Evolutionary conservation across 495 filamentous ascomycete genomes (phyloP).

Genomic region (Lentithecium fluviatile): DNA sequence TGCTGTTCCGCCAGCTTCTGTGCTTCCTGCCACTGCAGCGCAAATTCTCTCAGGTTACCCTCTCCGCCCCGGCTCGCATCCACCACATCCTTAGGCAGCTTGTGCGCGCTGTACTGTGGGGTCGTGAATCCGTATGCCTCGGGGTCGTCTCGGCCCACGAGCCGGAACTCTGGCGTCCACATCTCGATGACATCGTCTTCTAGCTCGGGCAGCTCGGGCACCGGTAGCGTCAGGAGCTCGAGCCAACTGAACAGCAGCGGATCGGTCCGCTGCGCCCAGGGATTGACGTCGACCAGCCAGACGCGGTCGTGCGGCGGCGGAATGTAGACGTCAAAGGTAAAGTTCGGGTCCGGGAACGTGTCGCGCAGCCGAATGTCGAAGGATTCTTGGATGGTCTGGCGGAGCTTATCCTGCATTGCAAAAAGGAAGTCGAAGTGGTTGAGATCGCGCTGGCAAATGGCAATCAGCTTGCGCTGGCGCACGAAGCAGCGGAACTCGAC

Average conservation of each 20-base stretch:
- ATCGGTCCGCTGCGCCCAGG: constrained; percentile 90
- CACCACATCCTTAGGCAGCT: constrained; percentile 90
- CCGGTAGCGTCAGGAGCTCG: constrained; percentile 72
- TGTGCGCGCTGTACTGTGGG: constrained; percentile 90
- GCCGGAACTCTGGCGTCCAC: constrained; percentile 71
- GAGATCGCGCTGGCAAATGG: constrained; percentile 82
- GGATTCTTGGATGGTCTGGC: constrained; percentile 62
- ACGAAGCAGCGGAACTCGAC: constrained; percentile 97
- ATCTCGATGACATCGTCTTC: constrained; percentile 57
- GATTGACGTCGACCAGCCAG: constrained; percentile 90
- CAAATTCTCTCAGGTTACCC: constrained; percentile 78
- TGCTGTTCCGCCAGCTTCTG: constrained; percentile 57
- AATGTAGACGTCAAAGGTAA: constrained; percentile 88
- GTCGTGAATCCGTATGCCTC: constrained; percentile 82
- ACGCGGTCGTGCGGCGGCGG: constrained; percentile 74
- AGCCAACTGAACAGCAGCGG: constrained; percentile 86
- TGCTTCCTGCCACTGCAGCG: constrained; percentile 81
- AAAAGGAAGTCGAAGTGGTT: constrained; percentile 86
- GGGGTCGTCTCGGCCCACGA: constrained; percentile 79
- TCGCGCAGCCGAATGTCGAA: constrained; percentile 69
- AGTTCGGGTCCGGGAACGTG: constrained; percentile 79
- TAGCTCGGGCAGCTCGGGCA: constrained; percentile 45
- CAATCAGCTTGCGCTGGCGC: constrained; percentile 71
- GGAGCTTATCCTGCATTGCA: constrained; percentile 60
- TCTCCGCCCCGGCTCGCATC: constrained; percentile 78